Evolutionary conservation across 2,329 filamentous ascomycete genomes (phyloP), one percentile per base, ranked within the genome.

Genomic region (Fusarium bulbicola): DNA sequence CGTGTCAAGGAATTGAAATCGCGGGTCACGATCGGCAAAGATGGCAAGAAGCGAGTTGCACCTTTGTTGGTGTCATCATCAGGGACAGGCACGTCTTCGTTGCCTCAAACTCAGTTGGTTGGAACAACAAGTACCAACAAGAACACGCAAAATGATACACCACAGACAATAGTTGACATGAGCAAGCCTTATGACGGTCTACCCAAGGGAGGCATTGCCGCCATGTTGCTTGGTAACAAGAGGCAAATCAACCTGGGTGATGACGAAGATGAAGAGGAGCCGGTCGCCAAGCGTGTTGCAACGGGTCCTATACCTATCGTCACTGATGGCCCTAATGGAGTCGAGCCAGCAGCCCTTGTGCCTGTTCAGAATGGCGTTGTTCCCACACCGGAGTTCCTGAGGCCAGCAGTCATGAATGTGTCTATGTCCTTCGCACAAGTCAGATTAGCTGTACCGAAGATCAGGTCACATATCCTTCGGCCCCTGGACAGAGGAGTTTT

Each of bases 11-110:
- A 86, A 76, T 83, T 98, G 72, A 98, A 98, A 82, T 94, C 95
- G 70, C 90, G 96, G 59, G 95, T 98, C 7, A 98, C 95, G 0
- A 92, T 98, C 68, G 97, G 94, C 0, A 98, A 98, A 80, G 95
- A 99, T 74, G 96, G 96, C 36, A 98, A 96, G 84, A 99, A 99
- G 84, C 90, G 96, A 61, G 95, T 99, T 62, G 93, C 95, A 8
- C 96, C 96, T 4, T 86, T 99, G 72, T 87, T 99, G 18, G 94
- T 99, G 12, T 97, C 95, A 2, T 95, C 94, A 1, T 95, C 95
- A 14, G 94, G 93, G 6, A 93, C 92, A 3, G 94, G 93, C 16
- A 92, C 95, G 78, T 97, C 95, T 2, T 97, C 95, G 21, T 85
- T 98, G 18, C 95, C 95, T 3, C 94, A 97, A 78, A 93, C 95